phyloP scores from a whole-genome alignment of 352 stramenopile genomes.

The Phytophthora agathidicida region DNA sequence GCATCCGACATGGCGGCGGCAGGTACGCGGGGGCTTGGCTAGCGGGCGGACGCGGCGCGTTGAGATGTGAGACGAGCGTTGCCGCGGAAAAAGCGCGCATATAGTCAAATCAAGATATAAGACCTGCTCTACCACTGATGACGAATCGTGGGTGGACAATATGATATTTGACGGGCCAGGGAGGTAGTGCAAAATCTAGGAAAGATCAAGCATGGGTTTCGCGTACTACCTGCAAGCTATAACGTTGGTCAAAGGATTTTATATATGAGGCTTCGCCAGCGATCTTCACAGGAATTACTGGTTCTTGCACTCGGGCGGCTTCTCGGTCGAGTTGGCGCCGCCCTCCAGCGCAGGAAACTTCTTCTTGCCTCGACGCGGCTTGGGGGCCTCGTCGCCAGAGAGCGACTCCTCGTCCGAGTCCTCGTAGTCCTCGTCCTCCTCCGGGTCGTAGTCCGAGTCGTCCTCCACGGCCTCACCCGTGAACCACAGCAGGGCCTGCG shows the following conservation, averaged over 20 bases:
- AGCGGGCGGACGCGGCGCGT: slow-evolving; percentile 1
- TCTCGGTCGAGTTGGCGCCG: slow-evolving; percentile 69
- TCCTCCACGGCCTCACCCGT: slow-evolving; percentile 82
- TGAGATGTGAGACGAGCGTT: slow-evolving; percentile 23
- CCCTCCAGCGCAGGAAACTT: slow-evolving; percentile 79
- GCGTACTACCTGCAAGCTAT: no score
- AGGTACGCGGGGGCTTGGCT: background rate
- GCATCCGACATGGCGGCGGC: slow-evolving; percentile 30
- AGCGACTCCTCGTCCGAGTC: slow-evolving; percentile 73
- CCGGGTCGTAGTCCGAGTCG: slow-evolving; percentile 82
- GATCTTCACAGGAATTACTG: no score
- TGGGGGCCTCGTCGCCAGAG: slow-evolving; percentile 58
- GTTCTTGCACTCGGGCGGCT: slow-evolving; percentile 91
- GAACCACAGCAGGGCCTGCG: slow-evolving; percentile 88
- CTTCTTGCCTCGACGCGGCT: slow-evolving; percentile 64
- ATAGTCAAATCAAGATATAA: slow-evolving; percentile 10
- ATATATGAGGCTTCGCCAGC: no score
- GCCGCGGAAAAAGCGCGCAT: background rate
- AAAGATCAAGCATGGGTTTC: no score
- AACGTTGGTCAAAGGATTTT: slow-evolving; percentile 11
- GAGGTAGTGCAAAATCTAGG: no score
- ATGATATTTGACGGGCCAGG: slow-evolving; percentile 3
- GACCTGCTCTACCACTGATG: slow-evolving; percentile 6
- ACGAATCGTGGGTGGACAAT: background rate
- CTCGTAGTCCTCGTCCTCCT: slow-evolving; percentile 76